Evolutionary conservation across 306 rosid species (phyloP), one percentile per base, ranked within the genome.

Genomic region (Gillenia trifoliata): DNA sequence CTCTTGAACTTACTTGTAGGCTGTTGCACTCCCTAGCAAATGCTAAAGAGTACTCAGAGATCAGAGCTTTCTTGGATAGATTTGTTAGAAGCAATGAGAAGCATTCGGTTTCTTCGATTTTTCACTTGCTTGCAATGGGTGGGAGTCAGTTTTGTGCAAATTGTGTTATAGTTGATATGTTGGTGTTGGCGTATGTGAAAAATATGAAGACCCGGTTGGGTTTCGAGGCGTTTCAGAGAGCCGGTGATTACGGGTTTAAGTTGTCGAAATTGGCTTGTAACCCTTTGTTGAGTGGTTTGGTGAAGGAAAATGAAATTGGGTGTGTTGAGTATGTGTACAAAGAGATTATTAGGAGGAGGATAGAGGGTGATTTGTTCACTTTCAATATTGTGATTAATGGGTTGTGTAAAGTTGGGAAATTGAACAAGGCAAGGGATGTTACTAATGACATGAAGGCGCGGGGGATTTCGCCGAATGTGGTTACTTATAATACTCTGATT

Each of bases 391-490:
- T 84, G 68, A 78, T 89, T 64, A 85, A 87, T 77, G 98, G 98
- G 68, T 83, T 93, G 16, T 93, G 96, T 76, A 91, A 90, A 80
- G 90, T 80, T 73, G 98, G 97, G 86, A 93, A 86, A 76, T 84
- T 93, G 86, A 91, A 80, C 59, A 91, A 85, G 84, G 96, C 98
- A 9, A 73, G 81, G 45, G 91, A 91, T 83, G 84, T 79, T 68
- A 56, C 86, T 23, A 85, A 89, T 79, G 98, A 86, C 84, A 88
- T 93, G 84, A 93, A 91, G 83, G 90, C 89, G 20, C 78, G 93
- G 87, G 97, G 96, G 40, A 11, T 89, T 76, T 65, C 38, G 22
- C 97, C 97, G 1, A 81, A 89, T 71, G 82, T 77, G 68, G 86
- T 91, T 79, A 93, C 93, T 8, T 93, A 87, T 69, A 91, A 89